phyloP scores from a whole-genome alignment of 148 eudicot genomes.

The Dysphania ambrosioides region DNA sequence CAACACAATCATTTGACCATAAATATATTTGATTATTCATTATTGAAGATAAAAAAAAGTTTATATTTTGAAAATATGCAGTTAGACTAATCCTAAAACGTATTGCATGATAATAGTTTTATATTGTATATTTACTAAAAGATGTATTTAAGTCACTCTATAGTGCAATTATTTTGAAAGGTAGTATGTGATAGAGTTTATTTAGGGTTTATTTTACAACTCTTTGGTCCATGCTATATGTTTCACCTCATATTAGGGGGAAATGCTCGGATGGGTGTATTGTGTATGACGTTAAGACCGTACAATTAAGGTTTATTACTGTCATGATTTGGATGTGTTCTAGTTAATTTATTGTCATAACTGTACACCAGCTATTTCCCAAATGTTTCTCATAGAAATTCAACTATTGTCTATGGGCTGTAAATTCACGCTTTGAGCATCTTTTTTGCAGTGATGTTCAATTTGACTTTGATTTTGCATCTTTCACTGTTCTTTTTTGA shows the following conservation, averaged over 20 bases:
- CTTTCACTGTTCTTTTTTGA: neutral
- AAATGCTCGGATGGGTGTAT: neutral
- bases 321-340: neutral
- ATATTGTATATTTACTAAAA: too few relatives aligned
- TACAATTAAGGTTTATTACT: neutral
- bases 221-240: neutral
- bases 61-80: too few relatives aligned
- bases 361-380: neutral
- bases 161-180: too few relatives aligned
- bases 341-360: neutral
- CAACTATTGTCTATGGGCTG: too few relatives aligned
- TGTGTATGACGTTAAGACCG: neutral
- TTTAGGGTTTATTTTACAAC: neutral
- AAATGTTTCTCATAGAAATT: neutral
- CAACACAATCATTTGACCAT: too few relatives aligned
- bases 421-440: neutral
- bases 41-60: too few relatives aligned
- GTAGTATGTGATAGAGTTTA: neutral
- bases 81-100: too few relatives aligned
- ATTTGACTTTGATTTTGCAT: neutral
- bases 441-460: neutral
- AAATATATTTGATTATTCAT: too few relatives aligned
- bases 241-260: constrained; percentile 4
- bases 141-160: too few relatives aligned
- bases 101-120: too few relatives aligned